phyloP scores from a whole-genome alignment of 306 rosid genomes.

The Ochetophila trinervis region DNA sequence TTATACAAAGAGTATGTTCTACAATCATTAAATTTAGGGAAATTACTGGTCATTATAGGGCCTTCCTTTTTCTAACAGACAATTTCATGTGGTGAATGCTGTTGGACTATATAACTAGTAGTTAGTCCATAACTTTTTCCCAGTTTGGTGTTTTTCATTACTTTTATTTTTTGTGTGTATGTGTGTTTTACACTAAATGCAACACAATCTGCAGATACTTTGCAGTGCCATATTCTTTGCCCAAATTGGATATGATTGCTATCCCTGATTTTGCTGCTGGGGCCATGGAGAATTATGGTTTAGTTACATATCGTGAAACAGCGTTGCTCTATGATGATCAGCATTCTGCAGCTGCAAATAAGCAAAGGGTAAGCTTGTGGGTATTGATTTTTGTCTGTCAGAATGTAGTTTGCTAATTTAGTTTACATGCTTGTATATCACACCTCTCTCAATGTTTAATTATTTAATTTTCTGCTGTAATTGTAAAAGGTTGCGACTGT shows the following conservation, averaged over 20 bases:
- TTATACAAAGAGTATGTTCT: slow-evolving; percentile 65
- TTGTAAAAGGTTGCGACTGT: slow-evolving; percentile 66
- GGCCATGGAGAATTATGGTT: slow-evolving; percentile 98
- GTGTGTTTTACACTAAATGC: slow-evolving; percentile 20
- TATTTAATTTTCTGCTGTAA: slow-evolving; percentile 26
- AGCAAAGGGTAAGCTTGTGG: slow-evolving; percentile 66
- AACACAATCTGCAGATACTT: slow-evolving; percentile 63
- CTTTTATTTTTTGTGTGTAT: slow-evolving; percentile 3
- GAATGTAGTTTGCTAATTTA: slow-evolving; percentile 26
- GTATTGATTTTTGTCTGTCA: slow-evolving; percentile 16
- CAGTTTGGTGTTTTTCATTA: slow-evolving; percentile 6
- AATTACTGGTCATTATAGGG: neutral
- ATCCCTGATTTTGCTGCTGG: slow-evolving; percentile 98
- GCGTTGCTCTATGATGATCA: slow-evolving; percentile 90
- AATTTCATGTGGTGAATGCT: neutral
- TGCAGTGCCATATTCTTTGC: slow-evolving; percentile 76
- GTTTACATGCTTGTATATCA: slow-evolving; percentile 13
- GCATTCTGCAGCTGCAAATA: slow-evolving; percentile 83
- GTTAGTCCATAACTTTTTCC: neutral
- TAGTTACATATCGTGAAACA: slow-evolving; percentile 89
- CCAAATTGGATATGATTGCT: slow-evolving; percentile 93
- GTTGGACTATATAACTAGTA: neutral
- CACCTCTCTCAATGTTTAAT: slow-evolving; percentile 16
- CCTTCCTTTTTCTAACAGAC: slow-evolving; percentile 6
- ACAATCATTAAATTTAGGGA: neutral